A percentile compares a stretch with the other conserved stretches of the same genome.
Evolutionary conservation across 176 grass and related monocot species (phyloP).

Genomic region (Raddia distichophylla): DNA sequence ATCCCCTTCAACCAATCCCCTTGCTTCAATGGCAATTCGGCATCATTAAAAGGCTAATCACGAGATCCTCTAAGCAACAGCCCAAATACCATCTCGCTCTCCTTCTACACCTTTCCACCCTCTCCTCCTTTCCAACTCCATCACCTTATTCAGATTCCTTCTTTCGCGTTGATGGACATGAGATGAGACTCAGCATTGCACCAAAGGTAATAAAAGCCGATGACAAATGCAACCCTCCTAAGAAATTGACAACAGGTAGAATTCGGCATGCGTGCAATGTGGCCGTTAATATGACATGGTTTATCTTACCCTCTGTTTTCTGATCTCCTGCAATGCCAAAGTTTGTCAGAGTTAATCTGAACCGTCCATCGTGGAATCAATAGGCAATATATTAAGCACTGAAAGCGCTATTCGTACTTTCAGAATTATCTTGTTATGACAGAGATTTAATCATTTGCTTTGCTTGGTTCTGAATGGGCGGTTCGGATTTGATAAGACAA

Average conservation of each 20-base stretch:
- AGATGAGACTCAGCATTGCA: neutral
- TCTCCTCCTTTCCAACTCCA: neutral
- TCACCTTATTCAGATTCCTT: constrained; percentile 16
- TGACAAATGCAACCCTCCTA: neutral
- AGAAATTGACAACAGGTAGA: neutral
- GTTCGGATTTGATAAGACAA: no score
- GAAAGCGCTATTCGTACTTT: no score
- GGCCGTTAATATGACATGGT: neutral
- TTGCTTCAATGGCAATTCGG: constrained; percentile 41
- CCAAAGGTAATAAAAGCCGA: constrained; percentile 8
- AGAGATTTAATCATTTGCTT: no score
- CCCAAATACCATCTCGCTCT: neutral
- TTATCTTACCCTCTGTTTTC: no score
- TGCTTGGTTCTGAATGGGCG: no score
- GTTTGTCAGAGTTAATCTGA: no score
- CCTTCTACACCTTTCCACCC: neutral
- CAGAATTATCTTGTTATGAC: no score
- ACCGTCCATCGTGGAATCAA: no score
- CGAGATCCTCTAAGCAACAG: neutral
- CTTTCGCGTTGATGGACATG: neutral
- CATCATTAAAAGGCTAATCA: constrained; percentile 33
- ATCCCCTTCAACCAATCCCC: constrained; percentile 38
- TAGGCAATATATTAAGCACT: no score
- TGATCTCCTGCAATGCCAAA: no score
- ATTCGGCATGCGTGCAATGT: neutral